Base-by-base conservation (phyloP, 2,329 filamentous ascomycete species). In the Delphinella strobiligena region DNA sequence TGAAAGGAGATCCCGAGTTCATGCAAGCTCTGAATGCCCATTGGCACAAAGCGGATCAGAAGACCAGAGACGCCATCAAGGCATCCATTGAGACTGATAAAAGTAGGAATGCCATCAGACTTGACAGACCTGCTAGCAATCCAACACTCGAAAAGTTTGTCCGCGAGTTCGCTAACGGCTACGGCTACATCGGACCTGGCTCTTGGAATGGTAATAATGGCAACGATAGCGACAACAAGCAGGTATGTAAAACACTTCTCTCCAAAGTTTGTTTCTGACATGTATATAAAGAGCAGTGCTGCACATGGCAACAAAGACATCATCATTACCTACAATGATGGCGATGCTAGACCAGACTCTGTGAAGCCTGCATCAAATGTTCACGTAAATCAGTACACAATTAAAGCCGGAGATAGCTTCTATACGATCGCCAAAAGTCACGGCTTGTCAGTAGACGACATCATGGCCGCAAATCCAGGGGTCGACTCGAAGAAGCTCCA, bases 121-220 rank as follows among this genome's bases (percentile, higher is more conserved):
- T n/a, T n/a, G n/a, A n/a, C n/a, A n/a, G n/a, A n/a, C n/a, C n/a
- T n/a, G n/a, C n/a, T n/a, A n/a, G 60, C 10, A 54, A 51, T 37
- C 52, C 54, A 10, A 46, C 54, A 12, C 47, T 63, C 4, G 60
- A 63, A 41, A 42, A 52, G 17, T 61, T 61, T 38, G 54, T 63
- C 15, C 51, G 60, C n/a, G 53, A 51, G 4, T 62, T 62, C 39
- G 59, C 58, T n/a, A n/a, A n/a, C n/a, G 0, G 53, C 61, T 22
- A 59, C 35, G 59, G 57, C 3, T 63, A 63, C 38, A 60, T 63
- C 34, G 60, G 60, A n/a, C 54, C 62, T 33, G 60, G 60, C 19
- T 51, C 60, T 34, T 62, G 59, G 60, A 51, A 49, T 9, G 50
- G 50, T 3, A 54, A 47, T 38, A 39, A 44, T 8, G 59, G 60